Percentiles rank a stretch among this genome's conserved stretches.
Conservation (phyloP, 2,329 filamentous ascomycete genomes). For the Botrytis byssoidea region DNA sequence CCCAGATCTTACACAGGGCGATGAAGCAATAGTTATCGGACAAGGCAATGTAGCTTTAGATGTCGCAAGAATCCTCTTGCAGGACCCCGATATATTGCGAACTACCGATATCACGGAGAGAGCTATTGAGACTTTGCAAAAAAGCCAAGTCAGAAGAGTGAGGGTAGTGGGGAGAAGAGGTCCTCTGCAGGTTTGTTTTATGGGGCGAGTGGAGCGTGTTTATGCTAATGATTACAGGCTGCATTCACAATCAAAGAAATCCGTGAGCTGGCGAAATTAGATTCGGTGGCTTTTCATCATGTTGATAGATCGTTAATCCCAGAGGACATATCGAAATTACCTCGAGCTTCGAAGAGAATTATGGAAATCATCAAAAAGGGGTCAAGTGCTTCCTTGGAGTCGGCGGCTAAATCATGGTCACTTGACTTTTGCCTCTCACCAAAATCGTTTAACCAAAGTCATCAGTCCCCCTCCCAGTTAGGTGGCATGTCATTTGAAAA, state of each 20-base stretch:
- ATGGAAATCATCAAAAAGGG: conserved; percentile 81
- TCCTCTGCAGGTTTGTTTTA: conserved; percentile 68
- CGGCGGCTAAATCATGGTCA: conserved; percentile 70
- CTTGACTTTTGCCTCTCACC: conserved; percentile 85
- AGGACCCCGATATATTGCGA: conserved; percentile 67
- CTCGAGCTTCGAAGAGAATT: conserved; percentile 72
- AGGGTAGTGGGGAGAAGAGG: conserved; percentile 87
- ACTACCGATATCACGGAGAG: conserved; percentile 88
- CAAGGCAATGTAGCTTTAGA: conserved; percentile 97
- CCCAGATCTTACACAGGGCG: conserved; percentile 71
- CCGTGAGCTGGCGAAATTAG: conserved; percentile 80
- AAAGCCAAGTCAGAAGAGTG: conserved; percentile 74
- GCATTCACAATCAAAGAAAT: conserved; percentile 95
- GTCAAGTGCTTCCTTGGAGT: conserved; percentile 48
- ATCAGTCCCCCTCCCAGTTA: conserved; percentile 51
- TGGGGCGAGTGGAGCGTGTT: not conserved
- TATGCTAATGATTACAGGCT: conserved; percentile 52
- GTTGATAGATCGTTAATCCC: conserved; percentile 68
- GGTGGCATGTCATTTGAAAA: conserved; percentile 66
- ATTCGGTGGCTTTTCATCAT: conserved; percentile 67
- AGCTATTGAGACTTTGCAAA: conserved; percentile 70
- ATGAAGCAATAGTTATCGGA: conserved; percentile 84
- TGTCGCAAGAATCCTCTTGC: conserved; percentile 82
- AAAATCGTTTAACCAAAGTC: conserved; percentile 52
- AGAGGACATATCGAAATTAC: conserved; percentile 63